Evolutionary conservation across 2,329 filamentous ascomycete genomes (phyloP), one percentile per base, ranked within the genome.

Genomic region (Sporothrix brunneoviolacea): DNA sequence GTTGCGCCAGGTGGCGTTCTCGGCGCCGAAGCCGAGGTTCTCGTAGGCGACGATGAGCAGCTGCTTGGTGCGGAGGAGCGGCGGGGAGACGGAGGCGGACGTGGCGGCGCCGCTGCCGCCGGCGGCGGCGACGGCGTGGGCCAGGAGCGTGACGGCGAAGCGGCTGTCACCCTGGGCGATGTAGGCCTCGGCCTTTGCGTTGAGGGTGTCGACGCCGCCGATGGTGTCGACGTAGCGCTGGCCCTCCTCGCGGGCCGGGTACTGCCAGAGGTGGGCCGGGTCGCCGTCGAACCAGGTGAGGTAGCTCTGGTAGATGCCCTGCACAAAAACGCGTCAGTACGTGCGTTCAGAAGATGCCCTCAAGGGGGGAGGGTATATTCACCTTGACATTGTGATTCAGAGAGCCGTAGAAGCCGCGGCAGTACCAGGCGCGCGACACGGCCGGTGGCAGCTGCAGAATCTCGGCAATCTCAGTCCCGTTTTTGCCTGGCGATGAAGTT

Each of bases 341-440:
- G n/a, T n/a, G n/a, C n/a, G n/a, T n/a, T n/a, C n/a, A n/a, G n/a
- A n/a, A n/a, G n/a, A n/a, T n/a, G n/a, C n/a, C n/a, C n/a, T n/a
- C n/a, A n/a, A n/a, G n/a, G n/a, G n/a, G n/a, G n/a, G n/a, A n/a
- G n/a, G n/a, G n/a, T n/a, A n/a, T n/a, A n/a, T n/a, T n/a, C n/a
- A n/a, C n/a, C 30, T 51, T 51, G 42, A 51, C 49, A 15, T 46
- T 51, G 42, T 51, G 49, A 36, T 18, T 51, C n/a, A 51, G 42
- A 18, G 49, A 51, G 13, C 49, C 42, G 16, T 46, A 46, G 18
- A 46, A 46, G 19, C 49, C 41, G 28, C 41, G 49, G 36, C 42
- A 46, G 36, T 41, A 41, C 49, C 49, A 51, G 28, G 48, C 48
- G 13, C 48, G 48, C 7, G 41, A 35, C n/a, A 51, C 21, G 35